Evolutionary conservation across 306 rosid genomes (phyloP), one percentile per base, ranked within the genome.

Genomic region (Trifolium subterraneum): DNA sequence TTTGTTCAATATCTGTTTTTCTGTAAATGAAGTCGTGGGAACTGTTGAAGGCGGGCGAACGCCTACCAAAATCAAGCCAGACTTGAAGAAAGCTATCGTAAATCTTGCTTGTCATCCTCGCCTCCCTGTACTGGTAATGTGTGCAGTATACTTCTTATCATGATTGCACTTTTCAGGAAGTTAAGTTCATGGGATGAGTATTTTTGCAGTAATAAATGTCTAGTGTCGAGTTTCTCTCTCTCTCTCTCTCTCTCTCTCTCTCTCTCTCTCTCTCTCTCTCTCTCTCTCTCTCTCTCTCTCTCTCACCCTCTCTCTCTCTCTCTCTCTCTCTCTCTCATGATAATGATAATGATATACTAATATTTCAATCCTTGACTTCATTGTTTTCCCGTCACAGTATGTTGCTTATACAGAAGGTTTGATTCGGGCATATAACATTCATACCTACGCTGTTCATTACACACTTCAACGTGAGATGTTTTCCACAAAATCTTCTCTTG

Each of bases 81-180:
- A 93, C 86, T 76, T 93, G 87, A 93, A 89, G 89, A 93, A 93
- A 70, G 92, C 98, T 65, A 38, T 93, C 77, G 93, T 91, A 81
- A 93, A 93, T 84, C 96, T 93, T 81, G 96, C 98, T 62, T 93
- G 98, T 83, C 97, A 93, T 84, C 98, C 98, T 79, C 97, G 98
- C 70, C 97, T 86, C 63, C 98, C 98, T 47, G 89, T 90, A 23
- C 82, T 93, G 90, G 97, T 93, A 89, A 79, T 39, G 18, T 72
- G 71, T 67, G 13, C 60, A 75, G 12, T 71, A 14, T 68, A 56
- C 52, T 48, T 72, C 31, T 8, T 64, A 52, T 70, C 50, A 70
- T 51, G 65, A 58, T 72, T 68, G 55, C 63, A 12, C 74, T 79
- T 29, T 29, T 6, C 33, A 29, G 33, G 33, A 29, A 29, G 33